Evolutionary conservation across 2,329 filamentous ascomycete genomes (phyloP).

Genomic region (Aspergillus melleus): DNA sequence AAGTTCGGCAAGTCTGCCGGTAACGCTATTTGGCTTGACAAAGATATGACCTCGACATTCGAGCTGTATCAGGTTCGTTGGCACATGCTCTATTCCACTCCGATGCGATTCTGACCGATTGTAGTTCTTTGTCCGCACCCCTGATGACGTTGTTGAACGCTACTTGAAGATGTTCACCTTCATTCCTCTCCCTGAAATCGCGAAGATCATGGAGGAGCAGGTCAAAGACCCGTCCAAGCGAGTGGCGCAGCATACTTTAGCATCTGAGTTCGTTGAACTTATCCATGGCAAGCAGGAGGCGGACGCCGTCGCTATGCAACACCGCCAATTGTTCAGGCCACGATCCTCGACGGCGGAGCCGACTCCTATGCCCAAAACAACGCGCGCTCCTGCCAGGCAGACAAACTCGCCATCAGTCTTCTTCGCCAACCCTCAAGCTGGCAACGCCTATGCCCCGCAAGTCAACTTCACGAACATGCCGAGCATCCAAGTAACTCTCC

Average conservation of each 20-base stretch:
- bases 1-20: slow-evolving; percentile 96
- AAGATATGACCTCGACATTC: slow-evolving; percentile 74
- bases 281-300: slow-evolving; percentile 72
- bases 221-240: slow-evolving; percentile 67
- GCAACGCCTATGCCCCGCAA: slow-evolving; percentile 41
- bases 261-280: slow-evolving; percentile 76
- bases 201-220: slow-evolving; percentile 67
- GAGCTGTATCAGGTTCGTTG: slow-evolving; percentile 72
- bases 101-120: slow-evolving; percentile 18
- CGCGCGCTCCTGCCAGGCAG: slow-evolving; percentile 19
- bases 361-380: slow-evolving; percentile 28
- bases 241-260: slow-evolving; percentile 78
- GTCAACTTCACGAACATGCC: slow-evolving; percentile 42
- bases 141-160: slow-evolving; percentile 77
- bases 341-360: slow-evolving; percentile 35
- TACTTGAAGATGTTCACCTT: slow-evolving; percentile 92
- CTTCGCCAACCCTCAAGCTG: slow-evolving; percentile 33
- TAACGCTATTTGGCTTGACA: slow-evolving; percentile 91
- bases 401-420: slow-evolving; percentile 22
- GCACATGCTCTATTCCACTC: background rate
- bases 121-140: slow-evolving; percentile 79
- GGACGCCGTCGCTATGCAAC: slow-evolving; percentile 58
- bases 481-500: slow-evolving; percentile 44
- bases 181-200: slow-evolving; percentile 69
- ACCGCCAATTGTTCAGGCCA: slow-evolving; percentile 49